These are phyloP conservation scores for Aspergillus carlsbadensis DNA, from an alignment of 495 filamentous ascomycete genomes.

Conservation along the genomic window DNA sequence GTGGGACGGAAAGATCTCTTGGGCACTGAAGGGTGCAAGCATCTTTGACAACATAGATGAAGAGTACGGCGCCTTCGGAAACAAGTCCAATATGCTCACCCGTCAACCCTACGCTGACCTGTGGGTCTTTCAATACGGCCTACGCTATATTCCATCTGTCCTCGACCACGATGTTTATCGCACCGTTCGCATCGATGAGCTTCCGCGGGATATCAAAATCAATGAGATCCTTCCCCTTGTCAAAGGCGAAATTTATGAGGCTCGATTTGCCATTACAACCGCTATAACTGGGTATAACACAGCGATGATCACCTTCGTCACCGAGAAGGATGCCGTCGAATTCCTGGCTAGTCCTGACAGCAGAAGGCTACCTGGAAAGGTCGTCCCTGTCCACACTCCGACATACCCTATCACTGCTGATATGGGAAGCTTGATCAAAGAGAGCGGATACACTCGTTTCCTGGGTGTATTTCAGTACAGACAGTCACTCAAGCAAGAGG, in stretches of 20 bases:
- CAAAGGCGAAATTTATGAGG: slow-evolving; percentile 30
- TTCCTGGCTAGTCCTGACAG: slow-evolving; percentile 15
- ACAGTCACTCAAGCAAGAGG: slow-evolving; percentile 3
- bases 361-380: slow-evolving; percentile 9
- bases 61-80: slow-evolving; percentile 14
- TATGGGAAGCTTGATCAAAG: slow-evolving; percentile 19
- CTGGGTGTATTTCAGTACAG: slow-evolving; percentile 15
- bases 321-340: slow-evolving; percentile 21
- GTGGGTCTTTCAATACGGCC: slow-evolving; percentile 32
- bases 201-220: slow-evolving; percentile 23
- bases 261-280: slow-evolving; percentile 26
- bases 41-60: slow-evolving; percentile 25
- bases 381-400: slow-evolving; percentile 30
- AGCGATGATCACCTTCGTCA: slow-evolving; percentile 31
- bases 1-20: slow-evolving; percentile 29
- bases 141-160: slow-evolving; percentile 30
- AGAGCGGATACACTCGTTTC: slow-evolving; percentile 31
- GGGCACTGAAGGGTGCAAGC: slow-evolving; percentile 25
- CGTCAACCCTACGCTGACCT: slow-evolving; percentile 13
- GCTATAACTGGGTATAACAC: slow-evolving; percentile 30
- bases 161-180: slow-evolving; percentile 25
- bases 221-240: slow-evolving; percentile 25
- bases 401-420: slow-evolving; percentile 29
- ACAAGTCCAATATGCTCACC: slow-evolving; percentile 9
- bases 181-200: slow-evolving; percentile 30